phyloP scores from a whole-genome alignment of 2,329 filamentous ascomycete genomes.

The Beauveria australis region DNA sequence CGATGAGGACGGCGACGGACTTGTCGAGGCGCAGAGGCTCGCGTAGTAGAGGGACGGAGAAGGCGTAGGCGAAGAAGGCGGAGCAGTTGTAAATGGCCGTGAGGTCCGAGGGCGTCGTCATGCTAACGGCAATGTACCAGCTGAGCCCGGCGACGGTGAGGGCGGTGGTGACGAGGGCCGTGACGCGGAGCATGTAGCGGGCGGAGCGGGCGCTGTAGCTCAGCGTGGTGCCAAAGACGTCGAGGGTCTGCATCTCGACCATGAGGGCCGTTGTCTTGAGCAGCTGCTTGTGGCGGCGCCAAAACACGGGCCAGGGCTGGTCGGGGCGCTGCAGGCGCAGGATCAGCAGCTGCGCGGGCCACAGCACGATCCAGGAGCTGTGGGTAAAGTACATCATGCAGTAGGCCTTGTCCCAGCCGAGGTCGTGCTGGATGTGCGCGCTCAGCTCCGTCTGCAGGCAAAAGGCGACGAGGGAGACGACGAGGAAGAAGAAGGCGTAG shows the following conservation, averaged over 20 bases:
- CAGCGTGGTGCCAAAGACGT: constrained; percentile 42
- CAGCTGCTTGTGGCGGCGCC: constrained; percentile 53
- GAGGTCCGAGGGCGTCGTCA: constrained; percentile 87
- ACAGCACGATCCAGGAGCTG: constrained; percentile 84
- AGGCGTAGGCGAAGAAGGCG: constrained; percentile 96
- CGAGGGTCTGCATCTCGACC: constrained; percentile 72
- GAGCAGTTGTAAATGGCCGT: constrained; percentile 99
- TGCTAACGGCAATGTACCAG: constrained; percentile 91
- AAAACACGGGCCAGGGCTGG: constrained; percentile 76
- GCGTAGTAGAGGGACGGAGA: constrained; percentile 80
- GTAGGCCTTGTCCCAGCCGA: constrained; percentile 97
- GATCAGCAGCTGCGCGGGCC: constrained; percentile 75
- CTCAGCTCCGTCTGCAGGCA: constrained; percentile 93
- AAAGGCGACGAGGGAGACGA: constrained; percentile 78
- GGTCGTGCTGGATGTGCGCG: constrained; percentile 83
- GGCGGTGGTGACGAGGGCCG: constrained; percentile 72
- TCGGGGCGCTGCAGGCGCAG: constrained; percentile 72
- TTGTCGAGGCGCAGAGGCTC: constrained; percentile 82
- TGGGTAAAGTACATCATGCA: constrained; percentile 99
- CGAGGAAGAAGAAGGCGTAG: constrained; percentile 75
- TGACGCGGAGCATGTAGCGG: constrained; percentile 71
- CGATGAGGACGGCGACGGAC: constrained; percentile 75
- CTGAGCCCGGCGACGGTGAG: constrained; percentile 85
- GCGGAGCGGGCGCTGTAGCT: constrained; percentile 32
- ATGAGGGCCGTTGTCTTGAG: constrained; percentile 59